Evolutionary conservation across 805 yeast species (phyloP).

Genomic region (Starmerella apicola): DNA sequence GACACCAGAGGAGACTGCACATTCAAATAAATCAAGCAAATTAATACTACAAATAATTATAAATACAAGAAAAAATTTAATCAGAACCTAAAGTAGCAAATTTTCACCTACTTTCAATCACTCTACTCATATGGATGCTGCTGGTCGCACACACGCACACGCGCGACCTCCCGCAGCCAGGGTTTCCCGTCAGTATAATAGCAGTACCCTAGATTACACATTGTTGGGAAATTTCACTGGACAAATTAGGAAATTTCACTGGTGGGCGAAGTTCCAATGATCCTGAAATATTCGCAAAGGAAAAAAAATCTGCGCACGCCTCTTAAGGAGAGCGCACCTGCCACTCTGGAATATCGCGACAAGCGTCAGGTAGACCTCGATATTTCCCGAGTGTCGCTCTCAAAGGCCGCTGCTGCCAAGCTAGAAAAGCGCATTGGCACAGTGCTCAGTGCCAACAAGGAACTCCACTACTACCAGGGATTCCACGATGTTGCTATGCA

Average conservation of each 20-base stretch:
- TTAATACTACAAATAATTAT: no score
- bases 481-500: constrained; percentile 74
- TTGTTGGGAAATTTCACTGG: no score
- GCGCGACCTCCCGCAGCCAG: no score
- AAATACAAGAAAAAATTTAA: no score
- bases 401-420: constrained; percentile 24
- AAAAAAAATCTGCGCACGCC: background rate
- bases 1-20: background rate
- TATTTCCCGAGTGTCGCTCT: constrained; percentile 56
- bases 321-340: background rate
- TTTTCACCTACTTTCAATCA: no score
- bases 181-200: no score
- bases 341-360: constrained; percentile 29
- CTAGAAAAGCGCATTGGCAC: constrained; percentile 28
- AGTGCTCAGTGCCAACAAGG: constrained; percentile 49
- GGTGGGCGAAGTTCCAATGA: no score
- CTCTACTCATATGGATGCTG: no score
- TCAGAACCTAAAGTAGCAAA: no score
- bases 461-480: constrained; percentile 76
- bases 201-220: no score
- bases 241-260: no score
- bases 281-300: background rate
- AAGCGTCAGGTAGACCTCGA: constrained; percentile 76
- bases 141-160: no score
- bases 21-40: background rate